Evolutionary conservation across 2,329 filamentous ascomycete species (phyloP).

Genomic region (Trichothecium roseum): DNA sequence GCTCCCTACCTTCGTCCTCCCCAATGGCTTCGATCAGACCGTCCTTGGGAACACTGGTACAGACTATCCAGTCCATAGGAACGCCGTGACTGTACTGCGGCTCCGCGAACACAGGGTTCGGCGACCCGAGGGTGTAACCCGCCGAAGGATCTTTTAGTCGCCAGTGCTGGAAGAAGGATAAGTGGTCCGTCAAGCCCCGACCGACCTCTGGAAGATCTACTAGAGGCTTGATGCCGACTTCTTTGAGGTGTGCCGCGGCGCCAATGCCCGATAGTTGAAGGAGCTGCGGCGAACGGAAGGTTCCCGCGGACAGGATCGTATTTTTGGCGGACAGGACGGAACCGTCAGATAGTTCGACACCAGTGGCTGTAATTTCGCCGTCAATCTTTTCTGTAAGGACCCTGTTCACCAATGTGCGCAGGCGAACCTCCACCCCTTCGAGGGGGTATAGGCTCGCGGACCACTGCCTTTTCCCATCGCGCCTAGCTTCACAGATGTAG

Average conservation of each 20-base stretch:
- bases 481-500: slow-evolving; percentile 15
- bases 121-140: slow-evolving; percentile 20
- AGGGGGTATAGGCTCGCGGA: slow-evolving; percentile 13
- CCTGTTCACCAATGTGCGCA: slow-evolving; percentile 12
- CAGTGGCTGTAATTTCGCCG: slow-evolving; percentile 10
- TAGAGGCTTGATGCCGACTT: slow-evolving; percentile 19
- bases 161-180: slow-evolving; percentile 17
- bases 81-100: slow-evolving; percentile 24
- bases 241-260: slow-evolving; percentile 19
- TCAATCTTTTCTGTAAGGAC: slow-evolving; percentile 7
- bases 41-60: slow-evolving; percentile 13
- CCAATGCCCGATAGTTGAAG: slow-evolving; percentile 36
- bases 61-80: slow-evolving; percentile 25
- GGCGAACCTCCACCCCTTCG: slow-evolving; percentile 14
- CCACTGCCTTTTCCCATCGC: slow-evolving; percentile 13
- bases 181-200: slow-evolving; percentile 24
- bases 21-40: slow-evolving; percentile 19
- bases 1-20: slow-evolving; percentile 20
- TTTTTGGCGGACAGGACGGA: slow-evolving; percentile 15
- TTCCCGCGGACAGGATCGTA: slow-evolving; percentile 36
- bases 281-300: slow-evolving; percentile 35
- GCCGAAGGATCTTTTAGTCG: slow-evolving; percentile 19
- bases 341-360: slow-evolving; percentile 17
- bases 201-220: slow-evolving; percentile 38
- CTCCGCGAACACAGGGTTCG: slow-evolving; percentile 21